Evolutionary conservation across 75 land plant species (phyloP).

Genomic region (Pinus albicaulis): DNA sequence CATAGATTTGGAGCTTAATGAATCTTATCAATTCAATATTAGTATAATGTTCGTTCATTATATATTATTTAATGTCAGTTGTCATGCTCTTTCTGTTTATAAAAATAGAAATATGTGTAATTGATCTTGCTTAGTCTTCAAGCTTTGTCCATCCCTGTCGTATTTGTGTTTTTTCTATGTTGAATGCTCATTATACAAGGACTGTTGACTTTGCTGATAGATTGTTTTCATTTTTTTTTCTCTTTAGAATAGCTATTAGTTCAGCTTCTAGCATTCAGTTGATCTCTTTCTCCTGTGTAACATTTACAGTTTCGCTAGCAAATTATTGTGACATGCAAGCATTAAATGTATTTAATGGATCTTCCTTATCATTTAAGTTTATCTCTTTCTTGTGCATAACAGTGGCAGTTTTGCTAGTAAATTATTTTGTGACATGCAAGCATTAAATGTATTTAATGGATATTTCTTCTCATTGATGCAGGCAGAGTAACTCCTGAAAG

Average conservation of each 20-base stretch:
- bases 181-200: background rate
- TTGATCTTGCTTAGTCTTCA: background rate
- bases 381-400: background rate
- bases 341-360: background rate
- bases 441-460: background rate
- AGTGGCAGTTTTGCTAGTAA: background rate
- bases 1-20: background rate
- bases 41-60: background rate
- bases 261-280: background rate
- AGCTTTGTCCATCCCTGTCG: too few relatives aligned
- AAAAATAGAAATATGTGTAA: background rate
- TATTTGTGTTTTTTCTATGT: too few relatives aligned
- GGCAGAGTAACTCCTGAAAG: constrained; percentile 90
- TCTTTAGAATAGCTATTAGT: background rate
- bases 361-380: too few relatives aligned
- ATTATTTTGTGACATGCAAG: background rate
- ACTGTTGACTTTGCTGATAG: background rate
- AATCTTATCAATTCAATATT: background rate
- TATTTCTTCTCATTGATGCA: constrained; percentile 18
- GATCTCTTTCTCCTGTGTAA: background rate
- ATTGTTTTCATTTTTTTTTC: background rate
- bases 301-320: background rate
- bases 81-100: background rate
- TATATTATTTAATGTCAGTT: background rate
- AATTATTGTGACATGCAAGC: background rate